Evolutionary conservation across 305 asterid genomes (phyloP), one percentile per base, ranked within the genome.

Genomic region (Petunia hybrid): DNA sequence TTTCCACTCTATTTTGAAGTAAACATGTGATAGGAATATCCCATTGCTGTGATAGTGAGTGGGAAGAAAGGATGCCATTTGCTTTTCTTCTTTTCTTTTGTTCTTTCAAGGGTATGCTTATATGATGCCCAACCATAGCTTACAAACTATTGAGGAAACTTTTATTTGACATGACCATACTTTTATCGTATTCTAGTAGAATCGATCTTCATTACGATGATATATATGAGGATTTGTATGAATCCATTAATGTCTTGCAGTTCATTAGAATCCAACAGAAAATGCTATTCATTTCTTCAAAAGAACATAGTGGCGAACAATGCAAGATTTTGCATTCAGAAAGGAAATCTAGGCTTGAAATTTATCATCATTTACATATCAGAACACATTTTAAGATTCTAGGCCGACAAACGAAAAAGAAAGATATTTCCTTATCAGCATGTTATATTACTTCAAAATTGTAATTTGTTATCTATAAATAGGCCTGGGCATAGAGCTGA

Each of bases 91-190:
- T 8, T 66, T 65, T 39, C 55, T 41, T 67, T 14, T 67, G 38
- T 67, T 67, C 75, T 67, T 67, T 67, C 75, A 67, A 68, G 56
- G 41, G 36, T 68, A 42, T 68, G 39, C n/a, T 68, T 42, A n/a
- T n/a, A 42, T 68, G n/a, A 42, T 42, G 14, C 42, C 75, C 42
- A 22, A 22, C 31, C 31, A 22, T 68, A 7, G 8, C 8, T 42
- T 42, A 41, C 13, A 40, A n/a, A 42, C 2, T 6, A 40, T 65
- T 14, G 53, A 66, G 53, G 51, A 48, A 40, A 6, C 51, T 14
- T 40, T 66, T 40, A 14, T 13, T 66, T n/a, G 74, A 66, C 16
- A 14, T 66, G 51, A 39, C 12, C 51, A 66, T 14, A 66, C 45
- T 66, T 66, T 66, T 66, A 40, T 40, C 3, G 3, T 40, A 66